Conservation (phyloP, 2,329 filamentous ascomycete species). For the Pseudophaeomoniella oleicola region DNA sequence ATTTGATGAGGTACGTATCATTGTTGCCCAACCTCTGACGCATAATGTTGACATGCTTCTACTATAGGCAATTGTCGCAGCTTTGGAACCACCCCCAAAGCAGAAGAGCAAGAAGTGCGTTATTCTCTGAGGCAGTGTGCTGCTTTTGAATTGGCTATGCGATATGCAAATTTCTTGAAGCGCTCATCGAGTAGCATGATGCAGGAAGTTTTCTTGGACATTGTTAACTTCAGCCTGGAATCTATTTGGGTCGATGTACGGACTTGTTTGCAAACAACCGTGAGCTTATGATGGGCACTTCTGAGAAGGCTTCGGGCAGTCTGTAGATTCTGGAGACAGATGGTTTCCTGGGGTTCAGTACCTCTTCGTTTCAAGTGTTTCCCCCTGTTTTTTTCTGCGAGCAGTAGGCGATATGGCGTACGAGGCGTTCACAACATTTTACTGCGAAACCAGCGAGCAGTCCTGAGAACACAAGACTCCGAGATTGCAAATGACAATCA, state of each 20-base stretch:
- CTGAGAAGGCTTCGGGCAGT: neutral
- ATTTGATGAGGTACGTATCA: conserved; percentile 74
- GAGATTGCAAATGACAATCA: too few species aligned
- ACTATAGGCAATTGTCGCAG: conserved; percentile 85
- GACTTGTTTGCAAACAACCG: neutral
- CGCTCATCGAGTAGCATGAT: too few species aligned
- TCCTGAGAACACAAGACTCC: too few species aligned
- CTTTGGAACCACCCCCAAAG: conserved; percentile 75
- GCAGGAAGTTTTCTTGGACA: neutral
- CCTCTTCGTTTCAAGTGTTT: neutral
- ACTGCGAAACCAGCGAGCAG: neutral
- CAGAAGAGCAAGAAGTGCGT: conserved; percentile 59
- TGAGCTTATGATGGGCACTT: neutral
- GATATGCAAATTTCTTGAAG: too few species aligned
- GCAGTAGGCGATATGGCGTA: neutral
- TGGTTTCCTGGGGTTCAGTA: neutral
- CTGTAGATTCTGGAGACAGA: neutral
- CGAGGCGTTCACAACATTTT: neutral
- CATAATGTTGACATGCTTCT: conserved; percentile 10
- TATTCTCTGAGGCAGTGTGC: conserved; percentile 46
- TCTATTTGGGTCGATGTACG: neutral
- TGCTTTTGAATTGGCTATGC: too few species aligned
- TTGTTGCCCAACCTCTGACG: conserved; percentile 5
- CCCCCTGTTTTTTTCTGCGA: neutral
- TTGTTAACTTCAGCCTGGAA: neutral